Base-by-base conservation (phyloP, 2,329 filamentous ascomycete species). In the Xylariales sp. region DNA sequence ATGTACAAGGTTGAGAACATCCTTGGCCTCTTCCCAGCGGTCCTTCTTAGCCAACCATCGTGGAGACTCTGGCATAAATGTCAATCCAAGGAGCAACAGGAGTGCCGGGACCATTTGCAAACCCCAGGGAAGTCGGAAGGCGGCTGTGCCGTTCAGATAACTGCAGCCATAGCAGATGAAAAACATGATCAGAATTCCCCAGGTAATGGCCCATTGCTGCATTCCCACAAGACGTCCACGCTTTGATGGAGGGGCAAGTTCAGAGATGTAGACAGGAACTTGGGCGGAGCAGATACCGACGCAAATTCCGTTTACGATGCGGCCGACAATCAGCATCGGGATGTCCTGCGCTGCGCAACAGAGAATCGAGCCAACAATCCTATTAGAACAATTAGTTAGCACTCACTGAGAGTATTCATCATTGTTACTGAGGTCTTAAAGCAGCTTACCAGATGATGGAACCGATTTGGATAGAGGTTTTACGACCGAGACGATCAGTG, bases 281-380 rank as follows among this genome's bases (percentile, higher is more conserved):
- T 86, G 80, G 18, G 83, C 80, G 17, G 81, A 85, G 57, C 77
- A 82, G 54, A 87, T 85, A 47, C 83, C 84, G 42, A 87, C 82
- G 33, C 76, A 75, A 46, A 87, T 56, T 42, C 83, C 83, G 61
- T 85, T 85, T 64, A 88, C 77, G 56, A 85, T 57, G 50, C 83
- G 82, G 33, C 83, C 82, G 18, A 75, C 78, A 33, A 83, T 74
- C 16, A 88, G 68, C 83, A 72, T 72, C 23, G 61, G 62, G 37
- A 70, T 67, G 49, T 70, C 67, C 33, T 69, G 61, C 1, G 68
- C 54, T 19, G 70, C 70, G 40, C 61, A 66, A 25, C 59, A 55
- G 35, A 76, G 51, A 37, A 65, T 59, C 3, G 68, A 74, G 4
- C 72, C 72, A 39, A 75, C 45, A 4, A 71, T 43, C 70, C 70